Evolutionary conservation across 108 stramenopile species (phyloP).

Genomic region (Cyclotella atomus): DNA sequence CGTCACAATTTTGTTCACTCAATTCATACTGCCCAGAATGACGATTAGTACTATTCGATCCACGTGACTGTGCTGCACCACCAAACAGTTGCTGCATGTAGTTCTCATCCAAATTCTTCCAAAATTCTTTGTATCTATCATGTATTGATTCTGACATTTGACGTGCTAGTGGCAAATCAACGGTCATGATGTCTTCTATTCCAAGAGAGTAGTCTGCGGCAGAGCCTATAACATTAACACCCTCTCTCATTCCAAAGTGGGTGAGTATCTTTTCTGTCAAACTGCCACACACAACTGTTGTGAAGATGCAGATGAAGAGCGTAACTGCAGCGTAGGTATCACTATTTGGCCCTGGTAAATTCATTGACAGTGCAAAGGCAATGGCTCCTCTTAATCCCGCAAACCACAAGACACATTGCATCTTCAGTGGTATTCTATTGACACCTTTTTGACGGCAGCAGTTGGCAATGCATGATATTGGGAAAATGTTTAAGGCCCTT

Average conservation of each 20-base stretch:
- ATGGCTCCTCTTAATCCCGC: constrained; percentile 96
- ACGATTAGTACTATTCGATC: not conserved
- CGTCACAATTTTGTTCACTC: constrained; percentile 21
- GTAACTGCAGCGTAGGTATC: constrained; percentile 92
- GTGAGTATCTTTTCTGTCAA: constrained; percentile 89
- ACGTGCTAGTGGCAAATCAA: constrained; percentile 28
- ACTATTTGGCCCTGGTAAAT: constrained; percentile 91
- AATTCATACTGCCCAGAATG: constrained; percentile 41
- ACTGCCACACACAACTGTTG: constrained; percentile 97
- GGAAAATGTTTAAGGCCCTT: constrained; percentile 91
- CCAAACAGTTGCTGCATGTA: constrained; percentile 73
- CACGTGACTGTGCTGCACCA: constrained; percentile 37
- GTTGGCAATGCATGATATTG: constrained; percentile 89
- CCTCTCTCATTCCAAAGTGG: constrained; percentile 79
- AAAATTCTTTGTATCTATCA: constrained; percentile 39
- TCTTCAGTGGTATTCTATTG: constrained; percentile 66
- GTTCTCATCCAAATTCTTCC: constrained; percentile 68
- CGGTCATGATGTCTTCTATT: constrained; percentile 24
- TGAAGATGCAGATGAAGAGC: constrained; percentile 93
- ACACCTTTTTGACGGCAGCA: constrained; percentile 56
- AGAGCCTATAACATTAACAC: constrained; percentile 1
- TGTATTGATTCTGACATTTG: constrained; percentile 26
- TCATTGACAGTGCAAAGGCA: constrained; percentile 91
- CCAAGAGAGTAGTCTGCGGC: constrained; percentile 15
- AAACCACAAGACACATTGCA: constrained; percentile 97